A percentile compares a stretch with the other conserved stretches of the same genome.
These are phyloP conservation scores for Aspergillus oerlinghausenensis DNA, from an alignment of 2,329 filamentous ascomycete genomes.

Conservation along the genomic window DNA sequence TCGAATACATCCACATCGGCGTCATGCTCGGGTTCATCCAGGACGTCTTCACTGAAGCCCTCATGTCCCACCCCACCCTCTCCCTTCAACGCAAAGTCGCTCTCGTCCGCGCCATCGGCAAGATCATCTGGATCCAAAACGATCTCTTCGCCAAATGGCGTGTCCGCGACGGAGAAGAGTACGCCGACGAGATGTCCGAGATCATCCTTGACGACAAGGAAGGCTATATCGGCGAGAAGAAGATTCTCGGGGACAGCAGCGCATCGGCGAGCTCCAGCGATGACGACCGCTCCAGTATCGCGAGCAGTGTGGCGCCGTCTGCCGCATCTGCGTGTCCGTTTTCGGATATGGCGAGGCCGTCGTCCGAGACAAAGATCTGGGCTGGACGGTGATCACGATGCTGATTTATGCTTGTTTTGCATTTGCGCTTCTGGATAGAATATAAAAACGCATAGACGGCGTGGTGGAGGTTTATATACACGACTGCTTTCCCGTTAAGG, in stretches of 20 bases:
- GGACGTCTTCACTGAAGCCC: conserved; percentile 71
- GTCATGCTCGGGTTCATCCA: conserved; percentile 69
- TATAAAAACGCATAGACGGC: conserved; percentile 3
- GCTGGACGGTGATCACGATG: conserved; percentile 12
- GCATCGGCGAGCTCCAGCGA: conserved; percentile 23
- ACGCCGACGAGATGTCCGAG: conserved; percentile 40
- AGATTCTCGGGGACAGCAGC: conserved; percentile 40
- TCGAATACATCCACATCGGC: conserved; percentile 77
- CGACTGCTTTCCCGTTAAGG: too few relatives aligned
- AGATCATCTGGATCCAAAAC: conserved; percentile 85
- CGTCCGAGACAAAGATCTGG: conserved; percentile 29
- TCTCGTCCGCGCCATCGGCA: conserved; percentile 69
- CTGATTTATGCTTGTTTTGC: background rate
- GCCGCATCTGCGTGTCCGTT: conserved; percentile 26
- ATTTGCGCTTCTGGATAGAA: background rate
- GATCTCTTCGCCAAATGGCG: conserved; percentile 84
- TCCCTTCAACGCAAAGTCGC: conserved; percentile 65
- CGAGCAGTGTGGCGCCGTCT: conserved; percentile 17
- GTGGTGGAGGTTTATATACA: background rate
- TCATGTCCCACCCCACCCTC: conserved; percentile 66
- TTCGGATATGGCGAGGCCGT: conserved; percentile 20
- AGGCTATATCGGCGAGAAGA: conserved; percentile 61
- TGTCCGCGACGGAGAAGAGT: conserved; percentile 63
- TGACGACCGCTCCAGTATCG: conserved; percentile 27
- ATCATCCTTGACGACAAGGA: conserved; percentile 52